Conservation (phyloP, 805 yeast species). For the Dipodascopsis uninucleata region DNA sequence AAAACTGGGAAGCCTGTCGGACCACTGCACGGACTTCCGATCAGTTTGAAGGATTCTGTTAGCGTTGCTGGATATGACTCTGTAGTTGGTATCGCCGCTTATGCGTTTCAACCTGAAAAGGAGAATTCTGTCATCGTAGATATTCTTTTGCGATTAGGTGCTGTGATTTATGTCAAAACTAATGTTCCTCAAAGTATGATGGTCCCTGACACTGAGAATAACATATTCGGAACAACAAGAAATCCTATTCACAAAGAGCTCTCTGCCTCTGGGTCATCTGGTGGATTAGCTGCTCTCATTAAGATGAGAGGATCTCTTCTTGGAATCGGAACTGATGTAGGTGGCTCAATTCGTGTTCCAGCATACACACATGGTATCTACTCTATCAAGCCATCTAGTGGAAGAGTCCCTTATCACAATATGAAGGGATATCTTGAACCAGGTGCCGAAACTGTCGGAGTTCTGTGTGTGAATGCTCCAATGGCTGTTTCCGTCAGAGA, state of each 20-base stretch:
- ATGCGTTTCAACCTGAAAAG: slow-evolving; percentile 25
- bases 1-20: slow-evolving; percentile 47
- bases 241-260: slow-evolving; percentile 49
- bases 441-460: slow-evolving; percentile 37
- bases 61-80: slow-evolving; percentile 52
- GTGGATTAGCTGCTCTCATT: slow-evolving; percentile 51
- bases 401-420: slow-evolving; percentile 39
- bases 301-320: slow-evolving; percentile 47
- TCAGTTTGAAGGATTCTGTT: slow-evolving; percentile 64
- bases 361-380: slow-evolving; percentile 44
- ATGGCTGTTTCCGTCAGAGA: slow-evolving; percentile 62
- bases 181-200: slow-evolving; percentile 53
- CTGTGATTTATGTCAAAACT: slow-evolving; percentile 61
- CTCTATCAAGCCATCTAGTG: slow-evolving; percentile 46
- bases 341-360: slow-evolving; percentile 51
- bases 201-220: slow-evolving; percentile 55
- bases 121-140: slow-evolving; percentile 47
- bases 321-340: slow-evolving; percentile 56
- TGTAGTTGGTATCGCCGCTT: slow-evolving; percentile 36
- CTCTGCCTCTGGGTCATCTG: slow-evolving; percentile 53
- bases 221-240: slow-evolving; percentile 48
- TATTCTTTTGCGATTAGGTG: slow-evolving; percentile 49
- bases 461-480: slow-evolving; percentile 66
- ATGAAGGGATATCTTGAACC: slow-evolving; percentile 37
- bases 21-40: slow-evolving; percentile 61